Base-by-base conservation (phyloP, 1,284 basidiomycete species). In the Leccinum huronense region DNA sequence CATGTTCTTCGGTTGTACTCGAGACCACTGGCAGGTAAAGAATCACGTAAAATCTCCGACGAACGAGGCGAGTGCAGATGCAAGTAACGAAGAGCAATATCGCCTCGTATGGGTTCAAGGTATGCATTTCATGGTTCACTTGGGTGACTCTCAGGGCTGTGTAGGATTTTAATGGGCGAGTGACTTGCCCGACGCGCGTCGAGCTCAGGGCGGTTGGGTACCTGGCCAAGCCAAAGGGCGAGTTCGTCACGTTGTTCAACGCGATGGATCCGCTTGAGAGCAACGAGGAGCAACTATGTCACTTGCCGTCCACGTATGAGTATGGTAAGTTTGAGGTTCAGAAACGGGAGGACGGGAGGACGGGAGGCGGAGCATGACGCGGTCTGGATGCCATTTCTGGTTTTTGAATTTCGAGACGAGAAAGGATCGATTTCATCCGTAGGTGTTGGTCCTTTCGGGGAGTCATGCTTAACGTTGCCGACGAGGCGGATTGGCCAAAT, bases 181-280 rank as follows among this genome's bases (percentile, higher is more conserved):
- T n/a, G 19, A 38, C 36, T 8, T 64, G 34, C 2, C 91, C 91
- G 1, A 75, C 80, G 1, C 78, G 70, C 2, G 81, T 93, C 2
- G 72, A 78, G 14, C 73, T 93, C 1, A 91, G 91, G 5, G 84
- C 87, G 1, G 85, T 94, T 2, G 91, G 91, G 5, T 93, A 89
- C 71, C 77, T 91, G 33, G 79, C 79, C 23, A 89, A 85, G 66
- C 83, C 86, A 0, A 75, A 74, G 13, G 91, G 91, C 11, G 56
- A 57, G 33, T 94, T 93, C 68, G 76, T 90, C 36, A 87, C 86
- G 19, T 78, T 93, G 2, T 87, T 91, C 76, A 90, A 90, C 72
- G 82, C 87, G 0, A 80, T 86, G 64, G 75, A 81, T 53, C 86
- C 56, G 38, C 33, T 57, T 36, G 33, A 34, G 56, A 38, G 80